Base-by-base conservation (phyloP, 176 grass and related monocot species). In the Tillandsia fasciculata region DNA sequence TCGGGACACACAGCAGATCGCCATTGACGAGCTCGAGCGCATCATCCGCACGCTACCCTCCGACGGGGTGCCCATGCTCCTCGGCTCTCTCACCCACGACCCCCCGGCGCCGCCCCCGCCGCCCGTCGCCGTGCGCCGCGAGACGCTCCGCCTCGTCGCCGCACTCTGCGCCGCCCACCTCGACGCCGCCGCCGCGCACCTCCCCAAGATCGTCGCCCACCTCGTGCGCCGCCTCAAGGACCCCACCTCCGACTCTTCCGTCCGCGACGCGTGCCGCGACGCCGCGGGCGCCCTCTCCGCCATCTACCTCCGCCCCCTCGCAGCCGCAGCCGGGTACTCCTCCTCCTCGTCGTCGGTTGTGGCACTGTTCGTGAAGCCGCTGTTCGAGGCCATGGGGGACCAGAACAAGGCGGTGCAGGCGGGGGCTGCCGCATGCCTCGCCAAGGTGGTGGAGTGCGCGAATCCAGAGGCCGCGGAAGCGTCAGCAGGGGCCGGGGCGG, bases 1-100 rank as follows among this genome's bases (percentile, higher is more conserved):
- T 79, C 89, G 89, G 47, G 93, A 97, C 77, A 92, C 93, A 47
- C 93, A 97, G 64, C 93, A 97, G 65, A 90, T 97, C 81, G 89
- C 84, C 77, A 78, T 87, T 17, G 89, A 97, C 48, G 89, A 97
- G 27, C 93, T 97, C 14, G 89, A 97, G 22, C 83, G 83, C 74
- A 77, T 97, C 69, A 92, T 97, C 74, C 83, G 86, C 10, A 72
- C 86, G 50, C 79, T 82, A 70, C 89, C 89, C 10, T 48, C 89
- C 1, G 86, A 92, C 52, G 89, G 86, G 71, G 79, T 99, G 52
- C 89, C 89, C 9, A 92, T 99, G 81, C 80, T 99, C 15, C 82
- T 97, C 42, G 77, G 93, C 71, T 80, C 87, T 54, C 87, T 99
- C 13, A 75, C 67, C 11, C 82, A 88, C 12, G 94, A 93, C 58